A percentile compares a stretch with the other conserved stretches of the same genome.
Conservation (phyloP, 2,329 filamentous ascomycete genomes). For the Colletotrichum sp. region DNA sequence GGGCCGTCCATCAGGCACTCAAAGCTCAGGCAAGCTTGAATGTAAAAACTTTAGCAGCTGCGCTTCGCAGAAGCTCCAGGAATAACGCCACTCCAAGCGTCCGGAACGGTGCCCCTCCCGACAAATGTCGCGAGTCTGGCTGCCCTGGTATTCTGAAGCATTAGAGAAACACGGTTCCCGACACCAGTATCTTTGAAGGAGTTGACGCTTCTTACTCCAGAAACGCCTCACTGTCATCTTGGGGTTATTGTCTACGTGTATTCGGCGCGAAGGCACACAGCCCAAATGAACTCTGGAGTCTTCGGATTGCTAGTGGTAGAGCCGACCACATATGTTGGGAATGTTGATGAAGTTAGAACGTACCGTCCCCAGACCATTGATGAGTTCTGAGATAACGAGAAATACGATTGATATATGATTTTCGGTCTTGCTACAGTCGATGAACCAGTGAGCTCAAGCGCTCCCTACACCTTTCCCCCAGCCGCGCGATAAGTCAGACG, state of each 20-base stretch:
- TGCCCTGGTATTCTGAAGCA: too few species aligned
- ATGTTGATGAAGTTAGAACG: background rate
- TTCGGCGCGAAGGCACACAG: background rate
- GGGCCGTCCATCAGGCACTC: background rate
- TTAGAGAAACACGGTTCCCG: too few species aligned
- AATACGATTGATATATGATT: background rate
- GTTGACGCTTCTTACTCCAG: too few species aligned
- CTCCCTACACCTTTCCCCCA: too few species aligned
- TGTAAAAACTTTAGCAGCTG: too few species aligned
- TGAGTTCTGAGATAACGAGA: background rate
- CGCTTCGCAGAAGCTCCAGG: too few species aligned
- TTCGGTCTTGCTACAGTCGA: accelerated
- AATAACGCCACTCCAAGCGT: too few species aligned
- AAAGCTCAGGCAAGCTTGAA: too few species aligned
- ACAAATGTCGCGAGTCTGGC: accelerated
- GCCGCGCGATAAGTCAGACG: too few species aligned
- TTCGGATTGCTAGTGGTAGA: background rate
- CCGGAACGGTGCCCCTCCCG: background rate
- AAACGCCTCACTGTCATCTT: too few species aligned
- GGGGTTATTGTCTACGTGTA: background rate
- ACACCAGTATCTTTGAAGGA: too few species aligned
- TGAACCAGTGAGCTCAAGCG: background rate
- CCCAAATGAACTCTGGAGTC: background rate
- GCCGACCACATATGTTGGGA: background rate
- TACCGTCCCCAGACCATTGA: background rate